phyloP scores from a whole-genome alignment of 768 basidiomycete genomes.

The Amyloporia xantha region DNA sequence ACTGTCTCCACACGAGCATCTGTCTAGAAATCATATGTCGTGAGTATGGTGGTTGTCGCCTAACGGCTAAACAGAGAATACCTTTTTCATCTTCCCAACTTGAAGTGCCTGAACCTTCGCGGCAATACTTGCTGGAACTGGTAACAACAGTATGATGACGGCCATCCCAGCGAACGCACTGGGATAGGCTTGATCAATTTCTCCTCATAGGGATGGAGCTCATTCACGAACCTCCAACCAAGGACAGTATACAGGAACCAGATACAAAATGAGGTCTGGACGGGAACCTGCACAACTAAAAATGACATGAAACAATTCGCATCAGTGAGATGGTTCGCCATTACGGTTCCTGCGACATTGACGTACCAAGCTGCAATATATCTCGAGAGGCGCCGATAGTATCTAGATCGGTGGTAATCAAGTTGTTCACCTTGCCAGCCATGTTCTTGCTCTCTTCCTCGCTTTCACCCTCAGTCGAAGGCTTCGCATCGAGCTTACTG shows the following conservation, averaged over 20 bases:
- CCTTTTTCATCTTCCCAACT: conserved; percentile 36
- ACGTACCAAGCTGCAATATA: conserved; percentile 16
- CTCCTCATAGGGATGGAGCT: no score
- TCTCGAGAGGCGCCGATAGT: conserved; percentile 22
- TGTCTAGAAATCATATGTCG: conserved; percentile 24
- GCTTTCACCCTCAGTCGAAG: conserved; percentile 8
- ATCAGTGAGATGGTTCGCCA: neutral
- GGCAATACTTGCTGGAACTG: conserved; percentile 35
- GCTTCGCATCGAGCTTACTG: conserved; percentile 3
- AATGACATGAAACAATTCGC: neutral
- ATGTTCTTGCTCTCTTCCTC: conserved; percentile 43
- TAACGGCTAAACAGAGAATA: conserved; percentile 9
- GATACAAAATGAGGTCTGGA: conserved; percentile 34
- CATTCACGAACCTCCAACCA: conserved; percentile 41
- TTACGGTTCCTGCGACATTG: neutral
- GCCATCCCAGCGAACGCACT: conserved; percentile 36
- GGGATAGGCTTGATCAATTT: neutral
- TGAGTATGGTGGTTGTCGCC: neutral
- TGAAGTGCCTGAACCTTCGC: conserved; percentile 29
- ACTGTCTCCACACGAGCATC: conserved; percentile 39
- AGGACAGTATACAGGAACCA: conserved; percentile 39
- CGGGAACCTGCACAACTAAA: conserved; percentile 32
- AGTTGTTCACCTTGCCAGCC: conserved; percentile 72
- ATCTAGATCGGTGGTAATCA: conserved; percentile 57
- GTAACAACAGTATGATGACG: conserved; percentile 35